Conservation (phyloP, 495 filamentous ascomycete genomes). For the Xylaria longipes region DNA sequence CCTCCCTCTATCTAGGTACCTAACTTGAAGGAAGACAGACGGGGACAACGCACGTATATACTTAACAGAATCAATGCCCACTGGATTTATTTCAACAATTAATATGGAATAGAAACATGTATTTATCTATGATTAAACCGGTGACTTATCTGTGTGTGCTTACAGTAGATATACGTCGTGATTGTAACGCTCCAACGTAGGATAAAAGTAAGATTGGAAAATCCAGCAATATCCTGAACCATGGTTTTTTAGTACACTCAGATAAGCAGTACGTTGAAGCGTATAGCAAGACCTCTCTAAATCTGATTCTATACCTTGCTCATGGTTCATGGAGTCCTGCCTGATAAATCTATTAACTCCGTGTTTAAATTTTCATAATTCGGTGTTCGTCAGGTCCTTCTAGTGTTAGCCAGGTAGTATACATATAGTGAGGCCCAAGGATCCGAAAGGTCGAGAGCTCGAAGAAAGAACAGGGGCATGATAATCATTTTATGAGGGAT, state of each 20-base stretch:
- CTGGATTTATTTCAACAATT: not conserved
- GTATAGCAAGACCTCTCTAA: no score
- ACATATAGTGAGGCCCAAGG: not conserved
- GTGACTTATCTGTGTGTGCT: not conserved
- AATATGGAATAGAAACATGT: not conserved
- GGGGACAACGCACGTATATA: not conserved
- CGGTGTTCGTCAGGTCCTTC: no score
- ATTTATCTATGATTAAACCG: not conserved
- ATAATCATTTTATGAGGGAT: no score
- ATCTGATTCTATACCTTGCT: no score
- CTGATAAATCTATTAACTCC: no score
- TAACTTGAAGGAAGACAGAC: not conserved
- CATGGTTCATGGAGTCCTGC: no score
- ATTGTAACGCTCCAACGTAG: not conserved
- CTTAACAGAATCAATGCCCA: not conserved
- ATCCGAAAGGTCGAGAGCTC: not conserved
- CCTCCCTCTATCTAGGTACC: not conserved
- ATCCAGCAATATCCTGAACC: not conserved
- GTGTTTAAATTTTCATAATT: no score
- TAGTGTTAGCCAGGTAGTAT: not conserved
- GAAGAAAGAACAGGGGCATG: no score
- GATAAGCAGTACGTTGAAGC: no score
- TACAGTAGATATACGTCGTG: not conserved
- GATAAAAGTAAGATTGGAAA: not conserved
- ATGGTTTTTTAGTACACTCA: no score